Evolutionary conservation across 2,329 filamentous ascomycete species (phyloP).

Genomic region (Penicillium digitatum): DNA sequence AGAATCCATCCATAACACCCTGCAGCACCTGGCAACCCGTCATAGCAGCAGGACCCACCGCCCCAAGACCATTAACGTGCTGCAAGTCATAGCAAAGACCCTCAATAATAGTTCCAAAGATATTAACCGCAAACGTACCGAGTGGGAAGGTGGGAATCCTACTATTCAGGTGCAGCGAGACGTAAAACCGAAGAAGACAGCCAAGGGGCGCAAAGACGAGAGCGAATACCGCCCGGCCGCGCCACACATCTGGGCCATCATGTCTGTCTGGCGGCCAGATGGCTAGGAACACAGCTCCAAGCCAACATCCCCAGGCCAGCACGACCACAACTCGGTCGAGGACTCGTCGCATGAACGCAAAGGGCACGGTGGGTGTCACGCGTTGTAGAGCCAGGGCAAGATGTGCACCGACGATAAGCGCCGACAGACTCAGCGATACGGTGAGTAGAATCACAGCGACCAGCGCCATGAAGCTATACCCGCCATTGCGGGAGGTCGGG

Average conservation of each 20-base stretch:
- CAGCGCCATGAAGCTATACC: constrained; percentile 79
- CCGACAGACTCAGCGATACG: constrained; percentile 64
- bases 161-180: constrained; percentile 67
- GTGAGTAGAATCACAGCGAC: constrained; percentile 71
- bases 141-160: constrained; percentile 67
- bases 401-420: constrained; percentile 69
- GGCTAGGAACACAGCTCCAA: constrained; percentile 68
- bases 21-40: constrained; percentile 64
- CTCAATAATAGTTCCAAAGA: constrained; percentile 69
- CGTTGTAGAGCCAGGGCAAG: constrained; percentile 61
- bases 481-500: constrained; percentile 57
- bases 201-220: constrained; percentile 80
- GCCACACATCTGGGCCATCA: constrained; percentile 57
- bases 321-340: constrained; percentile 62
- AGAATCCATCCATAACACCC: constrained; percentile 65
- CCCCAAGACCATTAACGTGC: constrained; percentile 53
- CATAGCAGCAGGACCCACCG: constrained; percentile 34
- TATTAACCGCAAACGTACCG: constrained; percentile 80
- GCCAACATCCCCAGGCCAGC: constrained; percentile 70
- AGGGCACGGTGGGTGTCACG: constrained; percentile 59
- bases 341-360: constrained; percentile 53
- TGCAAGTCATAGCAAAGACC: constrained; percentile 77
- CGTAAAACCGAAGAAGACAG: constrained; percentile 70
- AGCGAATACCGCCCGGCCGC: constrained; percentile 69
- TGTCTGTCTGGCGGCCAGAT: constrained; percentile 64